Evolutionary conservation across 768 basidiomycete species (phyloP).

Genomic region (Mycena haematopus): DNA sequence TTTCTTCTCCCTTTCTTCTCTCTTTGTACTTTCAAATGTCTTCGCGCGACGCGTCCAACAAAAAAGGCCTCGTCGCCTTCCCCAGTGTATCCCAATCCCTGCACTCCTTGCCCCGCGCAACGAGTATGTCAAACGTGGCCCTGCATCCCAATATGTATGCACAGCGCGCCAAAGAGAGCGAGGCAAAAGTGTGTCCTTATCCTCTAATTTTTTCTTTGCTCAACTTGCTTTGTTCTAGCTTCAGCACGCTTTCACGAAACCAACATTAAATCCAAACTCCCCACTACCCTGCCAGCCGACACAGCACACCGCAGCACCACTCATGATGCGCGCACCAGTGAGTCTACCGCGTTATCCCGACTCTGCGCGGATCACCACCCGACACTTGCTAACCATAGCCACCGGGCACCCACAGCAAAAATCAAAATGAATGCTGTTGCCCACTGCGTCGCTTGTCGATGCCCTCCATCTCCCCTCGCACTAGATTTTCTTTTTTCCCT

Average conservation of each 20-base stretch:
- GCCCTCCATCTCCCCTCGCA: background rate
- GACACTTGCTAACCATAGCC: conserved; percentile 11
- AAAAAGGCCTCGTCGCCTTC: conserved; percentile 64
- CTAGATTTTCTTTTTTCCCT: conserved; percentile 19
- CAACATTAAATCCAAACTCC: conserved; percentile 35
- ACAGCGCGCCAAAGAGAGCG: conserved; percentile 70
- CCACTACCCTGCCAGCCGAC: conserved; percentile 12
- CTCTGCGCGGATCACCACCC: background rate
- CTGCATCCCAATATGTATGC: conserved; percentile 77
- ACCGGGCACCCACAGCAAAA: conserved; percentile 23
- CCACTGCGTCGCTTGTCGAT: background rate
- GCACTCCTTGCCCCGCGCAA: conserved; percentile 73
- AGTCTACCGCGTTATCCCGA: conserved; percentile 13
- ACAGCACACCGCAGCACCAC: conserved; percentile 10
- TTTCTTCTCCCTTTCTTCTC: conserved; percentile 30
- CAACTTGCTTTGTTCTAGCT: conserved; percentile 46
- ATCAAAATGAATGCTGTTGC: conserved; percentile 23
- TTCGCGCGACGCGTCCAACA: conserved; percentile 41
- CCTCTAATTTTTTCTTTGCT: conserved; percentile 4
- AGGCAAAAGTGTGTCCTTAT: conserved; percentile 67
- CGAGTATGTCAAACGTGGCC: conserved; percentile 67
- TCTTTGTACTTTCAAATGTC: conserved; percentile 38
- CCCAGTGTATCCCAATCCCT: conserved; percentile 76
- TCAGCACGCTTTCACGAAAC: conserved; percentile 69
- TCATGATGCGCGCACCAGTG: conserved; percentile 27